phyloP scores from a whole-genome alignment of 2,329 filamentous ascomycete genomes.

The Microdochium paspali region DNA sequence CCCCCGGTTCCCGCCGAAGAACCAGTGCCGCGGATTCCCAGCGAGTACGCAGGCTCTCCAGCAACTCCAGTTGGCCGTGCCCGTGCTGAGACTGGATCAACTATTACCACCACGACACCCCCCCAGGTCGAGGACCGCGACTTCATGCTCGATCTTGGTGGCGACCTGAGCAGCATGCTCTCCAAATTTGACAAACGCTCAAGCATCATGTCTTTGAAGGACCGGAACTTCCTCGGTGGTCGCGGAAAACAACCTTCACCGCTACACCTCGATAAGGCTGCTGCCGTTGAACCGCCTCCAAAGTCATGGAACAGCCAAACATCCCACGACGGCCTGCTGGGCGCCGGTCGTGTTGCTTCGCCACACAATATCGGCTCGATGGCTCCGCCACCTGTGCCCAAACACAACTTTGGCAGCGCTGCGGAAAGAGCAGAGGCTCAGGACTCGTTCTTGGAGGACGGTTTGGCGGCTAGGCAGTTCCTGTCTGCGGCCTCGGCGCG shows the following conservation, averaged over 20 bases:
- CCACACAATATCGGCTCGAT: slow-evolving; percentile 9
- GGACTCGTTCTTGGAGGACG: not conserved
- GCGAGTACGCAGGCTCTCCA: slow-evolving; percentile 9
- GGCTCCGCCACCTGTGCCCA: slow-evolving; percentile 5
- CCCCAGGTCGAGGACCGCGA: slow-evolving; percentile 35
- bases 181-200: slow-evolving; percentile 44
- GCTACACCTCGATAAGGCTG: slow-evolving; percentile 34
- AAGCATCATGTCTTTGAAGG: slow-evolving; percentile 36
- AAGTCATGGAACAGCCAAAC: slow-evolving; percentile 42
- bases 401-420: not conserved
- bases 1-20: slow-evolving; percentile 25
- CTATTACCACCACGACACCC: slow-evolving; percentile 42
- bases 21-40: slow-evolving; percentile 26
- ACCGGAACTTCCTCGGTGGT: slow-evolving; percentile 32
- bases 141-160: slow-evolving; percentile 42
- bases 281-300: slow-evolving; percentile 35
- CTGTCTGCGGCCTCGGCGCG: not conserved
- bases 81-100: slow-evolving; percentile 44
- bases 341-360: slow-evolving; percentile 1
- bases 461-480: not conserved
- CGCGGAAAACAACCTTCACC: slow-evolving; percentile 36
- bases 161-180: slow-evolving; percentile 49
- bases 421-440: not conserved
- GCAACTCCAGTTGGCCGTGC: slow-evolving; percentile 23
- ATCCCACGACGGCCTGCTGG: slow-evolving; percentile 38